Conservation (phyloP, 495 filamentous ascomycete genomes). For the Filosporella fistucella region DNA sequence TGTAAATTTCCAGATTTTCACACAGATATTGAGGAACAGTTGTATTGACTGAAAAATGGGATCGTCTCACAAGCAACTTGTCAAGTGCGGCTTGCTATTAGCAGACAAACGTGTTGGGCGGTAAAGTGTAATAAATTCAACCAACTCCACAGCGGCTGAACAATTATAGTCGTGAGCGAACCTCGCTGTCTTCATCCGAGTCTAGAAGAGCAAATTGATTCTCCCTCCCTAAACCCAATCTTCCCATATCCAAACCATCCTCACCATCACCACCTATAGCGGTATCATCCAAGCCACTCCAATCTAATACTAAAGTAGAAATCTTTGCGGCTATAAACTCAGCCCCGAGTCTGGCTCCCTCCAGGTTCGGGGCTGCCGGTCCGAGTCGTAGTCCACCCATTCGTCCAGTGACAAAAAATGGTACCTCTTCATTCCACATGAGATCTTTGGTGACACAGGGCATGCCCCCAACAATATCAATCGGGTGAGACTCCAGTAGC, state of each 20-base stretch:
- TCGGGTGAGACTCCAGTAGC: conserved; percentile 46
- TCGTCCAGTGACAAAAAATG: conserved; percentile 56
- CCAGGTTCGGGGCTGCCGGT: conserved; percentile 57
- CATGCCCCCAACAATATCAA: conserved; percentile 46
- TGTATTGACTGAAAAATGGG: too few species aligned
- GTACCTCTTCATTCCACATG: conserved; percentile 55
- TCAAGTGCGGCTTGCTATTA: too few species aligned
- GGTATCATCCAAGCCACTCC: conserved; percentile 21
- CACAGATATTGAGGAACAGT: too few species aligned
- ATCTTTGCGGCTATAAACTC: conserved; percentile 59
- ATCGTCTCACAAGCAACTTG: too few species aligned
- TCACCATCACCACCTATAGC: conserved; percentile 13
- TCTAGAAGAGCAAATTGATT: conserved; percentile 13
- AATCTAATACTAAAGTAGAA: conserved; percentile 45
- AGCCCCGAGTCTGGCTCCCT: conserved; percentile 57
- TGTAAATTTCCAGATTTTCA: too few species aligned
- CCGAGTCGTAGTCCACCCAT: conserved; percentile 54
- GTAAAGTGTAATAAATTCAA: too few species aligned
- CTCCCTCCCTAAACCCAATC: conserved; percentile 8
- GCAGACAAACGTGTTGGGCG: too few species aligned
- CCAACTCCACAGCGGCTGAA: too few species aligned
- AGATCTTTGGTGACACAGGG: conserved; percentile 61
- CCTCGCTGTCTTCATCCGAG: neutral
- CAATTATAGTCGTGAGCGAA: neutral
- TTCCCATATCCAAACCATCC: conserved; percentile 9